phyloP scores from a whole-genome alignment of 2,329 filamentous ascomycete species.

The Aureobasidium lini region DNA sequence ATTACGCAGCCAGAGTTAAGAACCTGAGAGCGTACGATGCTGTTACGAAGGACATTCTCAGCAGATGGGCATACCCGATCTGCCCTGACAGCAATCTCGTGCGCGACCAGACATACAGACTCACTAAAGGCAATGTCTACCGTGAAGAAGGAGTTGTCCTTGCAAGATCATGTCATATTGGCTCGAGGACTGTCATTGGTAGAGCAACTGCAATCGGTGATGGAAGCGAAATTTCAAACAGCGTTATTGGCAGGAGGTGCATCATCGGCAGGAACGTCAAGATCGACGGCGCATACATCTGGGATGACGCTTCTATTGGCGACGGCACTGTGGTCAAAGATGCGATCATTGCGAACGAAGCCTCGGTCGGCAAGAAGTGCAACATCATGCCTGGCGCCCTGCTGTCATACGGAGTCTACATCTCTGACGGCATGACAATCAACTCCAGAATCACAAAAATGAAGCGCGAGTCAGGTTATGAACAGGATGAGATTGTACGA shows the following conservation, averaged over 20 bases:
- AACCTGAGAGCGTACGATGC: slow-evolving; percentile 87
- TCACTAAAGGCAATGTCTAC: slow-evolving; percentile 63
- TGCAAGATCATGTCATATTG: slow-evolving; percentile 62
- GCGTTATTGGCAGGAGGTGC: slow-evolving; percentile 76
- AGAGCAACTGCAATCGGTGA: slow-evolving; percentile 67
- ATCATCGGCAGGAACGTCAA: slow-evolving; percentile 77
- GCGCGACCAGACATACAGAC: slow-evolving; percentile 66
- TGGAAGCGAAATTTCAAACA: slow-evolving; percentile 61
- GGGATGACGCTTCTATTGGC: slow-evolving; percentile 73
- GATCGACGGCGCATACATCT: slow-evolving; percentile 75
- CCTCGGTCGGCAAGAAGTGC: slow-evolving; percentile 62
- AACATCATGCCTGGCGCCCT: slow-evolving; percentile 65
- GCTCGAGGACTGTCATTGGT: slow-evolving; percentile 66
- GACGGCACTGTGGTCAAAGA: slow-evolving; percentile 64
- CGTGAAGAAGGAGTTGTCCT: slow-evolving; percentile 71
- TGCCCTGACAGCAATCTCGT: slow-evolving; percentile 84
- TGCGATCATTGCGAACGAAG: slow-evolving; percentile 70
- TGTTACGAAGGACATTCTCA: slow-evolving; percentile 77
- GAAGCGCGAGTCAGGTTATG: slow-evolving; percentile 39
- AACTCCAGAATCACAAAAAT: slow-evolving; percentile 38
- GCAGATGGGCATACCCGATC: slow-evolving; percentile 80
- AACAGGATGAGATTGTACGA: slow-evolving; percentile 29
- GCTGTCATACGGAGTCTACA: slow-evolving; percentile 68
- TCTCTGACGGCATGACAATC: slow-evolving; percentile 54
- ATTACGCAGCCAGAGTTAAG: slow-evolving; percentile 79